phyloP scores from a whole-genome alignment of 257 asterid genomes.

The Osmanthus fragrans region DNA sequence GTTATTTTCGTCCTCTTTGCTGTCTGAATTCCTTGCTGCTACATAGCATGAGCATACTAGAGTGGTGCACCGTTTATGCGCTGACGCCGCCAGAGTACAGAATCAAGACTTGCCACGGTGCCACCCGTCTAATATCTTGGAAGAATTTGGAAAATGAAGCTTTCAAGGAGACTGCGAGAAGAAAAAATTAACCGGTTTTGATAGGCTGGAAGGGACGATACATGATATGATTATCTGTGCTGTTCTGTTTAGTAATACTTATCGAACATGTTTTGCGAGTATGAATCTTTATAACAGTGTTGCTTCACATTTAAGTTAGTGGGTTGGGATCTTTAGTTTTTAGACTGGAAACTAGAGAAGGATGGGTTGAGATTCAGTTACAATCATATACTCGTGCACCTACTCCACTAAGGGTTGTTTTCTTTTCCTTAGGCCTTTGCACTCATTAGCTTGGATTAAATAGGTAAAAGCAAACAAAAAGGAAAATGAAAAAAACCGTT shows the following conservation, averaged over 20 bases:
- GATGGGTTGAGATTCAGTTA: conserved; percentile 24
- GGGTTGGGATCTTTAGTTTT: conserved; percentile 20
- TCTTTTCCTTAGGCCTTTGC: conserved; percentile 31
- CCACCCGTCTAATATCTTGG: background rate
- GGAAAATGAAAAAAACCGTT: background rate
- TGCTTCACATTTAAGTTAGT: conserved; percentile 35
- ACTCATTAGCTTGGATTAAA: conserved; percentile 34
- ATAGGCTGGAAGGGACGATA: background rate
- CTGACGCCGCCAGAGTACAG: conserved; percentile 49
- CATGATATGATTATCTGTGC: background rate
- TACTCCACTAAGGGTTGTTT: conserved; percentile 44
- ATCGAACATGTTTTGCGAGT: conserved; percentile 15
- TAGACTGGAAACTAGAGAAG: conserved; percentile 20
- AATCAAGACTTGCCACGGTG: background rate
- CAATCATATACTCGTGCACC: conserved; percentile 46
- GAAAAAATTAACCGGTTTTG: background rate
- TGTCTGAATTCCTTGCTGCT: conserved; percentile 53
- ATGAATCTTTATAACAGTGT: conserved; percentile 24
- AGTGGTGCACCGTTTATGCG: conserved; percentile 52
- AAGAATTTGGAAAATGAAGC: background rate
- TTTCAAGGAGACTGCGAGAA: background rate
- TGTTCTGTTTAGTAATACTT: background rate
- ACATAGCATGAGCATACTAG: conserved; percentile 67
- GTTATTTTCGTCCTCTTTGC: conserved; percentile 40
- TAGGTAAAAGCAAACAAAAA: conserved; percentile 24